Base-by-base conservation (phyloP, 169 alveolate genomes). In the Eimeria praecox region DNA sequence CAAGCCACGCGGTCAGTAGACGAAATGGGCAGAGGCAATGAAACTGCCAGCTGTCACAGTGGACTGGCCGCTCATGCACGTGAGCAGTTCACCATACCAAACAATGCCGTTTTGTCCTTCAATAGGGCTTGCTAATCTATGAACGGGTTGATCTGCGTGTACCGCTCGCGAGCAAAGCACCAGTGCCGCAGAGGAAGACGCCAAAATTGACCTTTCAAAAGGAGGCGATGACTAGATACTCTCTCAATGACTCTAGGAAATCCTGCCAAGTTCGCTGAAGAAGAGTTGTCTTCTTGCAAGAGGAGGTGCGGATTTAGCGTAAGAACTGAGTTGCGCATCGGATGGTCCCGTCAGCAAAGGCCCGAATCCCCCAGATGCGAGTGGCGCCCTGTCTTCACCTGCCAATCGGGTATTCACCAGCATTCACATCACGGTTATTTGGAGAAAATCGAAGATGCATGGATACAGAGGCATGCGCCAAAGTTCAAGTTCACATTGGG, bases 271-370 rank as follows among this genome's bases (percentile, higher is more conserved):
- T 3, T 16, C 35, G 80, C 35, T 2, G 6, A 69, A 69, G 44
- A 69, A 33, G 46, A 16, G 9, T 10, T 10, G 27, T 3, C 49
- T 69, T 69, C 30, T 14, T 0, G 44, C 16, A 35, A 62, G 24
- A 12, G 42, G 38, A 77, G 87, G 87, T 10, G 54, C 62, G 9
- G 87, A 38, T 27, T 77, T 2, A 44, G 44, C 4, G 64, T 24
- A 40, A 77, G 87, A 44, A 24, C 42, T 22, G 87, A 40, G 64
- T 0, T 77, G 62, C 18, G 35, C 40, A 40, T 42, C 59, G 87
- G 87, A 40, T 77, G 87, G 87, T 42, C 87, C n/a, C 44, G 87
- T 77, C 87, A 77, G 87, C 87, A 42, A 62, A 77, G 87, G 87
- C 54, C 87, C 35, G 59, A 77, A 40, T 33, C 87, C 44, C 27